Evolutionary conservation across 148 eudicot genomes (phyloP), one percentile per base, ranked within the genome.

Genomic region (Suaeda aralocaspica): DNA sequence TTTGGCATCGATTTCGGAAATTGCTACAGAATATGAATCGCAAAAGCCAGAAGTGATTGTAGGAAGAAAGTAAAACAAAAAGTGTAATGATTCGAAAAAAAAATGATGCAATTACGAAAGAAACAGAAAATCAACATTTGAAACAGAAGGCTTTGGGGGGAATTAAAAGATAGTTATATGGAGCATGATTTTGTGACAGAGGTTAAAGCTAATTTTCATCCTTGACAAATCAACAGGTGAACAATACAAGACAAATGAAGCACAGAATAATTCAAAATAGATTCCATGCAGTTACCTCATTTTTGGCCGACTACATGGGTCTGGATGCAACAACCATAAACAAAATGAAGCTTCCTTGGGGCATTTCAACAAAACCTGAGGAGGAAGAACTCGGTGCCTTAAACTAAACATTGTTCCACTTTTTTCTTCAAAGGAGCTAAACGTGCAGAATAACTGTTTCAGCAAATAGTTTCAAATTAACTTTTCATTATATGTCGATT

Each of bases 261-360:
- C 49, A 42, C 11, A 16, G 30, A 42, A 9, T 14, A 1, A 8
- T 6, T 26, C 62, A 26, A 14, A 21, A 48, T n/a, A 41, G 29
- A 66, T 12, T 50, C 8, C 11, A 6, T 67, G 28, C 52, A 56
- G 52, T 36, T 80, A 89, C 99, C 91, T 76, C 83, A 84, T 85
- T 72, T 87, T 89, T 59, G 99, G 99, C 73, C 99, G 83, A 74
- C 89, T 76, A 73, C 81, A 74, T 52, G 97, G 91, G 64, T 91
- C 96, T 21, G 99, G 99, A 79, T 94, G 99, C 79, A 91, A 79
- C 76, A 91, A 81, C 99, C 99, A 91, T 64, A 91, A 81, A 79
- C 99, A 94, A 84, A 94, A 91, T 19, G 96, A 84, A 83, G 99
- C 99, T 86, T 89, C 97, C 86, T 94, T 94, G n/a, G 99, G 96